These are phyloP conservation scores for Eucalyptus cloeziana DNA, from an alignment of 345 rosid species.

Conservation along the genomic window DNA sequence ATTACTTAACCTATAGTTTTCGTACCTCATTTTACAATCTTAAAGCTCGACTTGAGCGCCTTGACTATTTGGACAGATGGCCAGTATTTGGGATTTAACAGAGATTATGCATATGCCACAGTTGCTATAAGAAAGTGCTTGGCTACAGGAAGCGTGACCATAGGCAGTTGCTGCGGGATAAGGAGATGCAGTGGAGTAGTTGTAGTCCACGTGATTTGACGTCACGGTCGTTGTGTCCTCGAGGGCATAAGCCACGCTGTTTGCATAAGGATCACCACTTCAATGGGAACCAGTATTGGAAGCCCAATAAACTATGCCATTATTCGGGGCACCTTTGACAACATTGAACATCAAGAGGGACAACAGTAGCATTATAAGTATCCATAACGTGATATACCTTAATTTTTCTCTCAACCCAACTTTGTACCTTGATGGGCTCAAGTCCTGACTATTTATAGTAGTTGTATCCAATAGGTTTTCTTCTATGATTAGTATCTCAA, in stretches of 20 bases:
- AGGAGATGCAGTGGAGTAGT: neutral
- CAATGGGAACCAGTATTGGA: neutral
- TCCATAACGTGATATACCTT: neutral
- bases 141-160: neutral
- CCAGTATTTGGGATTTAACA: neutral
- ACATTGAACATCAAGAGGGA: neutral
- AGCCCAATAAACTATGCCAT: neutral
- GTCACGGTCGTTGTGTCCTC: neutral
- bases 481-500: neutral
- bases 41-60: neutral
- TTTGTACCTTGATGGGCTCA: neutral
- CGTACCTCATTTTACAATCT: neutral
- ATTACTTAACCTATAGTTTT: neutral
- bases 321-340: neutral
- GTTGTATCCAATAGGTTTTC: conserved; percentile 19
- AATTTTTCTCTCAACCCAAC: neutral
- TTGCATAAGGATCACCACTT: neutral
- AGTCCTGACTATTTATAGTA: neutral
- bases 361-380: neutral
- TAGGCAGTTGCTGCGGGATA: neutral
- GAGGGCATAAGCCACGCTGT: neutral
- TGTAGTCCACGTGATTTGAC: neutral
- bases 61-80: neutral
- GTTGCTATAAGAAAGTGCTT: neutral
- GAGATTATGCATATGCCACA: neutral